Evolutionary conservation across 306 rosid species (phyloP), one percentile per base, ranked within the genome.

Genomic region (Fagus sylvatica): DNA sequence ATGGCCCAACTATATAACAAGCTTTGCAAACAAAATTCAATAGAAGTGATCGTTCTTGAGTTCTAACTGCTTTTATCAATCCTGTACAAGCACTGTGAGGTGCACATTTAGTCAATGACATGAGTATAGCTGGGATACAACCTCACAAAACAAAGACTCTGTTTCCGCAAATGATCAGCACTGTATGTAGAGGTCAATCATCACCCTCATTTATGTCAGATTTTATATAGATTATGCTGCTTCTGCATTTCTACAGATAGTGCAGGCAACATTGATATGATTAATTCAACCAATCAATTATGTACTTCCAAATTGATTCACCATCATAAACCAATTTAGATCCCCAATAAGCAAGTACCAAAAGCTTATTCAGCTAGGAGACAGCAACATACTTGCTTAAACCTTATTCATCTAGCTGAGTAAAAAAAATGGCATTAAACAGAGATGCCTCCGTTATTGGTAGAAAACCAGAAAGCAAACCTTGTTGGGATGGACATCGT

Each of bases 401-500:
- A n/a, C 5, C n/a, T 37, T 39, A 66, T 66, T 39, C 46, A 37
- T 66, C 71, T 37, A 37, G 32, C 51, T 39, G 30, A 39, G 49
- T 66, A 66, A 13, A n/a, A 75, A 69, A 19, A 36, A 7, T 76
- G 54, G 65, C 60, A 51, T 53, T 16, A 40, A 65, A 76, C 48
- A 55, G 43, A 69, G 66, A 68, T 60, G 49, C 4, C 76, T 55
- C 28, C 30, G 37, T 30, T 36, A 64, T 40, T 71, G 74, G 42
- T 75, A 76, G 72, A 71, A 66, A 84, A 76, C 49, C 62, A 74
- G 77, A 78, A 60, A 72, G 62, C 78, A 53, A 67, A 95, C 99
- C 99, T 95, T 95, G 79, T 95, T 90, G 42, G 97, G 98, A 79
- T 90, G 97, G 86, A 95, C 98, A 75, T 93, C 96, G 53, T 95